Percentiles rank a stretch among this genome's conserved stretches.
Conservation (phyloP, 306 rosid species). For the Quercus bicolor region DNA sequence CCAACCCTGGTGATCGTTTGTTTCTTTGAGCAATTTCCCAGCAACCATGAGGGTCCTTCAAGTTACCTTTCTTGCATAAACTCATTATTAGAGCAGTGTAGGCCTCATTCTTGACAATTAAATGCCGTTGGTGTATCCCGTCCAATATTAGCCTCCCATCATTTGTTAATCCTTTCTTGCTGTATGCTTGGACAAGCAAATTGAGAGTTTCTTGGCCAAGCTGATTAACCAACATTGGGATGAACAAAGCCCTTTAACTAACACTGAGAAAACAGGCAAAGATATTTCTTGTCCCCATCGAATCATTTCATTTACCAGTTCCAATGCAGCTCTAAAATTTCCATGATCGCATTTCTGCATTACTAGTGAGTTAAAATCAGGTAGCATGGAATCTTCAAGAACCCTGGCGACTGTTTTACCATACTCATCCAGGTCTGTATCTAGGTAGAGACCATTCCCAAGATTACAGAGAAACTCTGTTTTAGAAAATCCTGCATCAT, state of each 20-base stretch:
- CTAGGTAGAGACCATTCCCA: conserved; percentile 93
- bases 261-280: conserved; percentile 36
- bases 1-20: conserved; percentile 52
- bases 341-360: conserved; percentile 39
- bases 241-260: conserved; percentile 51
- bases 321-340: conserved; percentile 45
- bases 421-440: conserved; percentile 64
- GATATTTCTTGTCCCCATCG: conserved; percentile 77
- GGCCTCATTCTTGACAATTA: conserved; percentile 49
- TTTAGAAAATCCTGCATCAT: conserved; percentile 43
- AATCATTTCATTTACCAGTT: conserved; percentile 56
- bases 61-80: conserved; percentile 63
- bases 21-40: conserved; percentile 56
- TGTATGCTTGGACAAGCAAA: conserved; percentile 57
- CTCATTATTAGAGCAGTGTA: conserved; percentile 47
- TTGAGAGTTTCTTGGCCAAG: conserved; percentile 59
- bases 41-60: conserved; percentile 43
- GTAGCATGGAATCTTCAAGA: conserved; percentile 60
- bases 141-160: conserved; percentile 47
- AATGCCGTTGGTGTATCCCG: conserved; percentile 47
- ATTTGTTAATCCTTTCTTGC: conserved; percentile 53
- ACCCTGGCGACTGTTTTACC: conserved; percentile 47
- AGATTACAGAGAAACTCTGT: conserved; percentile 70
- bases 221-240: conserved; percentile 41
- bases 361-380: conserved; percentile 46